Conservation (phyloP, 352 stramenopile species). For the Pythium dissotocum region DNA sequence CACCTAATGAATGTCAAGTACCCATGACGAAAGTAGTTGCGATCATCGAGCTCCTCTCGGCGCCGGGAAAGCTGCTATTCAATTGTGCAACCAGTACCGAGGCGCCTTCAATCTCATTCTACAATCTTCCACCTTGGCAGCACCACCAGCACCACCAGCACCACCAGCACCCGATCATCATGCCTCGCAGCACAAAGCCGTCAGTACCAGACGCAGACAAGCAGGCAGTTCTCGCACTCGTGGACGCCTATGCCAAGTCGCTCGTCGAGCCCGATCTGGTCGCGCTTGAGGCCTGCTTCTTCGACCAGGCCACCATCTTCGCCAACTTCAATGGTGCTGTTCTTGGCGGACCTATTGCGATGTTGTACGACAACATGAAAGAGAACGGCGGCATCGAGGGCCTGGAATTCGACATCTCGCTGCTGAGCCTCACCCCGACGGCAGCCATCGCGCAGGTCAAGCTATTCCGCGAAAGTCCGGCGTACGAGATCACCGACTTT, state of each 20-base stretch:
- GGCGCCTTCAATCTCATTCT: background rate
- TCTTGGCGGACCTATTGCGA: slow-evolving; percentile 16
- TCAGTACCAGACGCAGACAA: background rate
- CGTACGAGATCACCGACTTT: slow-evolving; percentile 23
- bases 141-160: background rate
- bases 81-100: background rate
- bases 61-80: background rate
- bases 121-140: background rate
- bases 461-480: slow-evolving; percentile 18
- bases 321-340: slow-evolving; percentile 9
- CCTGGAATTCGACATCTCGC: slow-evolving; percentile 15
- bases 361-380: slow-evolving; percentile 21
- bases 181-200: slow-evolving; percentile 12
- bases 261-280: slow-evolving; percentile 16
- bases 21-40: too few relatives aligned
- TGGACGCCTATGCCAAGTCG: slow-evolving; percentile 19
- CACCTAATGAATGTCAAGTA: too few relatives aligned
- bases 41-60: too few relatives aligned
- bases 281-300: slow-evolving; percentile 14
- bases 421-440: slow-evolving; percentile 13
- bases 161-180: background rate
- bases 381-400: slow-evolving; percentile 16
- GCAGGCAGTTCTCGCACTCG: background rate
- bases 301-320: slow-evolving; percentile 23
- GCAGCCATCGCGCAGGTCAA: slow-evolving; percentile 16